These are phyloP conservation scores for Penicillium atrosanguineum DNA, from an alignment of 495 filamentous ascomycete species.

Conservation along the genomic window DNA sequence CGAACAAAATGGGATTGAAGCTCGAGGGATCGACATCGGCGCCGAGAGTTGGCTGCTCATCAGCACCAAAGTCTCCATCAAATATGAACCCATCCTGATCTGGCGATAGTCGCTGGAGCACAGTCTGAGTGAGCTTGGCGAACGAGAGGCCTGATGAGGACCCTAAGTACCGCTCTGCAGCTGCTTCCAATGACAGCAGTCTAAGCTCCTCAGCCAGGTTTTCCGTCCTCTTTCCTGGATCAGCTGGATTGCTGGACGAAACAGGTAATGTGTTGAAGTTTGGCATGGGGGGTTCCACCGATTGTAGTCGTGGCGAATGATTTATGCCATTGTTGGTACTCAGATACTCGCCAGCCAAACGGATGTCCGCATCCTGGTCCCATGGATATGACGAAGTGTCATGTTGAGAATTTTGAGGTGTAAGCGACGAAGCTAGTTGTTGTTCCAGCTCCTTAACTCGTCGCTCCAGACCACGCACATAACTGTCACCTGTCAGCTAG, in stretches of 20 bases:
- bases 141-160: slow-evolving; percentile 38
- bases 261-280: slow-evolving; percentile 1
- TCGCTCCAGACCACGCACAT: slow-evolving; percentile 32
- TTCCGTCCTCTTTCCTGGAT: slow-evolving; percentile 8
- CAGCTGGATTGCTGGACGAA: not conserved
- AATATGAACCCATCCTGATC: slow-evolving; percentile 43
- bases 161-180: slow-evolving; percentile 38
- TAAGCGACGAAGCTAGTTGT: slow-evolving; percentile 14
- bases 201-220: slow-evolving; percentile 32
- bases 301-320: not conserved
- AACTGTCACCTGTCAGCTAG: slow-evolving; percentile 18
- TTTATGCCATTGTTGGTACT: slow-evolving; percentile 1
- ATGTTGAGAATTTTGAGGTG: slow-evolving; percentile 10
- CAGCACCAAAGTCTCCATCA: slow-evolving; percentile 17
- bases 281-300: not conserved
- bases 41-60: slow-evolving; percentile 7
- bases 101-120: slow-evolving; percentile 46
- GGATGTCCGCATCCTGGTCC: slow-evolving; percentile 6
- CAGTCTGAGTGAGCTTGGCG: slow-evolving; percentile 36
- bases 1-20: slow-evolving; percentile 14
- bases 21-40: slow-evolving; percentile 10
- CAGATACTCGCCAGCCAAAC: not conserved
- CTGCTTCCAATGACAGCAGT: slow-evolving; percentile 34
- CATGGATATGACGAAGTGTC: slow-evolving; percentile 6
- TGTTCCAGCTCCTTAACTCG: slow-evolving; percentile 31